These are phyloP conservation scores for Entelexis paramagnoliae DNA, from an alignment of 1,139 yeast species.

Conservation along the genomic window DNA sequence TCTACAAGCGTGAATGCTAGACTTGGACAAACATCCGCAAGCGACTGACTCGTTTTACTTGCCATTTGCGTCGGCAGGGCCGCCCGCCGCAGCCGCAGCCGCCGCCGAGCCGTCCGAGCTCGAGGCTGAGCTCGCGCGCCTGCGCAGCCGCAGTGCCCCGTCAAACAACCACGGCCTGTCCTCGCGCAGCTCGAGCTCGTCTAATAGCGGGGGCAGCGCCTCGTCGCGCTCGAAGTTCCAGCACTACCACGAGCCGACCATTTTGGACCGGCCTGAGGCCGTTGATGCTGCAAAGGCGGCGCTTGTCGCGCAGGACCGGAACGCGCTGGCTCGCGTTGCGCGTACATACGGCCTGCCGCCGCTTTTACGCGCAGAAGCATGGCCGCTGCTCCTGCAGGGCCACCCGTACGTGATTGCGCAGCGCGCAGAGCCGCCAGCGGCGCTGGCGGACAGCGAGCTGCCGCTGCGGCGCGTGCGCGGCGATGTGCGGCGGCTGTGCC, in stretches of 20 bases:
- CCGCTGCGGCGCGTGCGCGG: conserved; percentile 30
- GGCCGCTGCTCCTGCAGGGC: conserved; percentile 73
- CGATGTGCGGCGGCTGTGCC: conserved; percentile 25
- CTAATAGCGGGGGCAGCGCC: background rate
- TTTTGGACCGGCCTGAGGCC: conserved; percentile 31
- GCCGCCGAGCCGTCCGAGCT: background rate
- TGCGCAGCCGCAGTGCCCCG: background rate
- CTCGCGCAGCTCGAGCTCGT: conserved; percentile 5
- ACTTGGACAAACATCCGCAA: background rate
- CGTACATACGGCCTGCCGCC: conserved; percentile 84
- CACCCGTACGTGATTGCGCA: conserved; percentile 64
- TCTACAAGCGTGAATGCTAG: background rate
- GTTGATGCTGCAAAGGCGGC: conserved; percentile 27
- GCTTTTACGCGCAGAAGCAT: conserved; percentile 59
- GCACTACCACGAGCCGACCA: conserved; percentile 33
- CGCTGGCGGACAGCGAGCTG: conserved; percentile 18
- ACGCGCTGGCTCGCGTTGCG: conserved; percentile 70
- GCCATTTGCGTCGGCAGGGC: background rate
- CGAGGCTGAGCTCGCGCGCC: conserved; percentile 1
- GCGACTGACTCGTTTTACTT: background rate
- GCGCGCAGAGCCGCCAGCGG: conserved; percentile 25
- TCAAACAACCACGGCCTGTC: background rate
- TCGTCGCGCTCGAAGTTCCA: conserved; percentile 26
- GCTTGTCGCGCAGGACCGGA: conserved; percentile 39
- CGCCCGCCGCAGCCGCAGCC: background rate